Percentiles rank a stretch among this genome's conserved stretches.
Conservation (phyloP, 1,284 basidiomycete species). For the Sphagnurus paluster region DNA sequence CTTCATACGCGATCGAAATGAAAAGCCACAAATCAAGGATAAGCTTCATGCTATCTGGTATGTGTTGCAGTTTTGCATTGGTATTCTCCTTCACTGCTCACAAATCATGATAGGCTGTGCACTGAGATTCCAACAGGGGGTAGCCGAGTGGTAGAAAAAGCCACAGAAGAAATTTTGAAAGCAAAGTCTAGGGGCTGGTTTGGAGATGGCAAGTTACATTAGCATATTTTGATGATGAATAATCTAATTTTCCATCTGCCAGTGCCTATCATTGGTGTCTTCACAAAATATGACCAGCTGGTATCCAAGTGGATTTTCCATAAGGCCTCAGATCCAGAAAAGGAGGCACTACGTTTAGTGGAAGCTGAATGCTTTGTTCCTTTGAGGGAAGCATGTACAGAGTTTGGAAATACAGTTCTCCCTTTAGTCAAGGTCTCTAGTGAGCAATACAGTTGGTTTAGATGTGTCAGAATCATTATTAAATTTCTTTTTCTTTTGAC, state of each 20-base stretch:
- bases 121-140: constrained; percentile 8
- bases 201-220: neutral
- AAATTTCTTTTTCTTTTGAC: too few relatives aligned
- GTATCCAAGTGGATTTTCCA: neutral
- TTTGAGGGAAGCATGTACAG: too few relatives aligned
- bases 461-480: too few relatives aligned
- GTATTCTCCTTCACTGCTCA: neutral
- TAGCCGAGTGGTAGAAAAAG: constrained; percentile 4
- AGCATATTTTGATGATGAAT: neutral
- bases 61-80: too few relatives aligned
- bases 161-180: constrained; percentile 2
- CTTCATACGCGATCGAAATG: constrained; percentile 3
- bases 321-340: too few relatives aligned
- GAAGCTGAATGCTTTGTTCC: too few relatives aligned
- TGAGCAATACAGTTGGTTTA: constrained; percentile 8
- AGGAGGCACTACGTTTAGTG: too few relatives aligned
- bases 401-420: too few relatives aligned
- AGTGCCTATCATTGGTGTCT: constrained; percentile 12
- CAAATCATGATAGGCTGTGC: constrained; percentile 8
- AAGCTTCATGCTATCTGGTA: constrained; percentile 12
- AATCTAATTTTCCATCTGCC: too few relatives aligned
- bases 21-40: constrained; percentile 1
- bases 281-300: constrained; percentile 14
- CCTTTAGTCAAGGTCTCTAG: constrained; percentile 15
- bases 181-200: neutral